phyloP scores from a whole-genome alignment of 257 asterid species.

The Solanum pimpinellifolium region DNA sequence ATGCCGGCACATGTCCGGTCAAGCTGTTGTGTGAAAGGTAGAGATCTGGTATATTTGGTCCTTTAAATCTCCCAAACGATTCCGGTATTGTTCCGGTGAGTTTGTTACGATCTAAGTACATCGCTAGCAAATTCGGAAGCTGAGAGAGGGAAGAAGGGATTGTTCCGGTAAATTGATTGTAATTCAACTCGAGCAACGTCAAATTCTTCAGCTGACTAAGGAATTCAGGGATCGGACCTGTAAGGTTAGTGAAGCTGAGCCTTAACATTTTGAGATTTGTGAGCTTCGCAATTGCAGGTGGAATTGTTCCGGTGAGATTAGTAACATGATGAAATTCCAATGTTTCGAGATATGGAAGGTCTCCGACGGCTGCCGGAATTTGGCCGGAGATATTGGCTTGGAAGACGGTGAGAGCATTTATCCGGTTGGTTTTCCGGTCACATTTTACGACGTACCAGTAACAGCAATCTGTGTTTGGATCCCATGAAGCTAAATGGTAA shows the following conservation, averaged over 20 bases:
- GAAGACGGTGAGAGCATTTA: conserved; percentile 13
- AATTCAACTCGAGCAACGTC: conserved; percentile 19
- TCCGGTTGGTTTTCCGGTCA: conserved; percentile 33
- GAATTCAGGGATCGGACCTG: conserved; percentile 40
- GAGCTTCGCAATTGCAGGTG: conserved; percentile 26
- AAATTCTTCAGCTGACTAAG: conserved; percentile 33
- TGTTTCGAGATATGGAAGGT: conserved; percentile 20
- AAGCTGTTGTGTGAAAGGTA: conserved; percentile 31
- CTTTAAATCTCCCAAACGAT: conserved; percentile 23
- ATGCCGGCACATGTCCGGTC: conserved; percentile 20
- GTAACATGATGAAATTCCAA: conserved; percentile 16
- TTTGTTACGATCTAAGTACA: conserved; percentile 36
- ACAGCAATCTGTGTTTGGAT: conserved; percentile 46
- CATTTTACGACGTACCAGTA: conserved; percentile 30
- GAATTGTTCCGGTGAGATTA: conserved; percentile 37
- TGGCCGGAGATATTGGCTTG: conserved; percentile 28
- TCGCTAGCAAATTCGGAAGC: conserved; percentile 16
- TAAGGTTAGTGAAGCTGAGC: conserved; percentile 28
- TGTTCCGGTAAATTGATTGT: conserved; percentile 33
- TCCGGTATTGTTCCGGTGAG: conserved; percentile 53
- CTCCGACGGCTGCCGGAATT: conserved; percentile 38
- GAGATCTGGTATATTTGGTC: conserved; percentile 7
- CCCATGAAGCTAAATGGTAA: conserved; percentile 38
- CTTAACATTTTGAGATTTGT: conserved; percentile 16
- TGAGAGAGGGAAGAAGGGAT: conserved; percentile 29